Base-by-base conservation (phyloP, 1,284 basidiomycete species). In the Puccinia coronata region DNA sequence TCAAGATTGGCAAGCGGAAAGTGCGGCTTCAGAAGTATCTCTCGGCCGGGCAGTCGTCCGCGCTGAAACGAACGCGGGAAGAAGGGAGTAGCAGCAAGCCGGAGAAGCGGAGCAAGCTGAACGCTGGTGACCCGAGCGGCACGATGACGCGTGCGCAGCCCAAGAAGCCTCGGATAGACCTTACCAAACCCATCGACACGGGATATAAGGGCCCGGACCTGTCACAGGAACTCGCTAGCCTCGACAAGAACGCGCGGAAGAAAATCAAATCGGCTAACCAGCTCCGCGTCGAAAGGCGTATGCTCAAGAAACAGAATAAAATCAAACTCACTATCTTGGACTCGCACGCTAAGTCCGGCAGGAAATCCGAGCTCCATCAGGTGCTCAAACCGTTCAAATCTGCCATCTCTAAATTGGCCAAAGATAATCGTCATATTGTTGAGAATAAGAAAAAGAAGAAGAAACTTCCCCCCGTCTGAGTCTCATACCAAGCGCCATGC, bases 171-270 rank as follows among this genome's bases (percentile, higher is more conserved):
- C n/a, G 43, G 16, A 55, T 80, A 4, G 70, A 80, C 51, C 39
- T 73, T 2, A 65, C 43, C 1, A 47, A 72, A 53, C 59, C 61
- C 34, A 72, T 73, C 36, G 34, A 71, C 18, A 47, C 79, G 25
- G 55, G 4, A 3, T 80, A 80, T 55, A 53, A 72, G 36, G 79
- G 79, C 14, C 70, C 69, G 4, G 79, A 80, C 65, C 55, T 43
- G 34, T 80, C 79, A 6, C 39, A 80, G 16, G 43, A 57, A 59
- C 39, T 80, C 6, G n/a, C 31, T 34, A n/a, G 90, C 70, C 87
- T 96, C 51, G 89, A 91, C n/a, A 95, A 95, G 86, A 92, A 93
- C 16, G 92, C 92, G 82, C 90, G 95, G 81, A 96, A 96, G 87
- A 88, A 90, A 61, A 90, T 88, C 84, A 98, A 98, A 87, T 89